Base-by-base conservation (phyloP, 352 stramenopile species). In the Phytopythium vexans region DNA sequence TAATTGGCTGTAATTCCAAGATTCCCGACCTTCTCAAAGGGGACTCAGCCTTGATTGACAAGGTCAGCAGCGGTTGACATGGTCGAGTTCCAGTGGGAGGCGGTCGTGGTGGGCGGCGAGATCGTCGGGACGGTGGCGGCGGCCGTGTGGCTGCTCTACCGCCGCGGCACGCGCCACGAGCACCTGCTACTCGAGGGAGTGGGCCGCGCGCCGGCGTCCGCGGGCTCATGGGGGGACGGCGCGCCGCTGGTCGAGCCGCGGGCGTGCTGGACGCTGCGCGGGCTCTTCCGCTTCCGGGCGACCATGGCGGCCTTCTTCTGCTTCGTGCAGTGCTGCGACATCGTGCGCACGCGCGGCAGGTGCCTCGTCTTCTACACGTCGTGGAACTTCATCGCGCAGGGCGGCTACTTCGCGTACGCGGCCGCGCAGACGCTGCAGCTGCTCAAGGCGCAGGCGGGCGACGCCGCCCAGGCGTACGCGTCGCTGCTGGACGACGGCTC, bases 301-400 rank as follows among this genome's bases (percentile, higher is more conserved):
- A 39, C 40, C 3, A 64, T 62, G n/a, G 46, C 62, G 8, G 61
- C 49, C 3, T 92, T 89, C 56, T 92, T 86, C 56, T 41, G 74
- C 0, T 16, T 75, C 34, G 54, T 90, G 32, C 77, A 89, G 52
- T 21, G 74, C 16, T 83, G 71, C 64, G 77, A 94, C 52, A 32
- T 89, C 4, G 75, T 74, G 40, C 74, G 79, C 41, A 81, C 83
- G 12, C 33, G 45, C 8, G 59, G 58, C 34, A 60, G 62, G 35
- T 89, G 83, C 42, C 54, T 92, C 47, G 58, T 59, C 45, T 91
- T 94, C 58, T 94, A 89, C 65, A 94, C 83, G 39, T 89, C 78
- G n/a, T 94, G 83, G 83, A 94, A 94, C 60, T 90, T 92, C 42
- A 70, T 88, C n/a, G 56, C 73, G 3, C 81, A 94, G 53, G 77